phyloP scores from a whole-genome alignment of 805 yeast genomes.

The Suhomyces prunicola region DNA sequence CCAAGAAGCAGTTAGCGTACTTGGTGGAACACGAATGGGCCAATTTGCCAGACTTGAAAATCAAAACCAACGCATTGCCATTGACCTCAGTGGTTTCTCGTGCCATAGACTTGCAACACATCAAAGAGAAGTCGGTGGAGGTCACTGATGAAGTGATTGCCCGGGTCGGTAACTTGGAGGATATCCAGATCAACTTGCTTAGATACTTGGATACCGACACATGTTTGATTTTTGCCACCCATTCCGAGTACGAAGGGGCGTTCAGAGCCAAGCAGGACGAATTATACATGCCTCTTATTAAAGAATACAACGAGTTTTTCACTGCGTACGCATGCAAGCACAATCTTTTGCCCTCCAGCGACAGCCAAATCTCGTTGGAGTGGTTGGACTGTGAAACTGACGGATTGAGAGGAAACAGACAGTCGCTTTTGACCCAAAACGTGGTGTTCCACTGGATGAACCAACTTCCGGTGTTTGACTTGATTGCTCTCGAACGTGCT shows the following conservation, averaged over 20 bases:
- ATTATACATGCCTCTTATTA: slow-evolving; percentile 70
- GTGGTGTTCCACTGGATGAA: slow-evolving; percentile 66
- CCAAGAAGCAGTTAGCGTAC: slow-evolving; percentile 62
- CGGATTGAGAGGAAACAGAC: slow-evolving; percentile 80
- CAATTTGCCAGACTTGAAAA: slow-evolving; percentile 56
- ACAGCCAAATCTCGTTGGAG: slow-evolving; percentile 40
- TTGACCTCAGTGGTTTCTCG: slow-evolving; percentile 84
- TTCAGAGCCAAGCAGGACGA: slow-evolving; percentile 79
- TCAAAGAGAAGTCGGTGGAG: slow-evolving; percentile 33
- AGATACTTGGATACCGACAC: slow-evolving; percentile 95
- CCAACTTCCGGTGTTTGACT: slow-evolving; percentile 64
- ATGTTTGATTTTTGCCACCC: slow-evolving; percentile 79
- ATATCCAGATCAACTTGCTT: slow-evolving; percentile 58
- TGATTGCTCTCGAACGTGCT: slow-evolving; percentile 89
- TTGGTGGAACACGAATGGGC: slow-evolving; percentile 88
- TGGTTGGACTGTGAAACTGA: slow-evolving; percentile 76
- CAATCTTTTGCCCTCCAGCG: slow-evolving; percentile 20
- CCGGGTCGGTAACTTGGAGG: slow-evolving; percentile 60
- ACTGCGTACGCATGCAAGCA: slow-evolving; percentile 34
- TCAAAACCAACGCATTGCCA: slow-evolving; percentile 79
- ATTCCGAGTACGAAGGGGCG: slow-evolving; percentile 75
- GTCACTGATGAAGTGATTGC: slow-evolving; percentile 47
- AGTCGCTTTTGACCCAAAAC: slow-evolving; percentile 53
- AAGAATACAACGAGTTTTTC: slow-evolving; percentile 60
- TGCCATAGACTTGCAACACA: slow-evolving; percentile 65